These are phyloP conservation scores for Trichoderma orchidacearum DNA, from an alignment of 495 filamentous ascomycete genomes.

Conservation along the genomic window DNA sequence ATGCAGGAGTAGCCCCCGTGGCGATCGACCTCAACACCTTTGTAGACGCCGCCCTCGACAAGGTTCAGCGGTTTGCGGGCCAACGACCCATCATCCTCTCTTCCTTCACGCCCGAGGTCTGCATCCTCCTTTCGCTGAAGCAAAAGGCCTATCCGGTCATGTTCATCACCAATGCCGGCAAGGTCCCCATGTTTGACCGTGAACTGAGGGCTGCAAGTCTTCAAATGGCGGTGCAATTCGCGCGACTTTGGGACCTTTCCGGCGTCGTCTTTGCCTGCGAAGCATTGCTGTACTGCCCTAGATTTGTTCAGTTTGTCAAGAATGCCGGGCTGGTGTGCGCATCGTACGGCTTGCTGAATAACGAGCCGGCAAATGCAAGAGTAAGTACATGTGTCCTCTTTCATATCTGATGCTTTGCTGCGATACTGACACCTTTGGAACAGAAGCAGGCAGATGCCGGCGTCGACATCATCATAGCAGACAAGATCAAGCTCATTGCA, in stretches of 20 bases:
- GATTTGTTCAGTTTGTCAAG: constrained; percentile 18
- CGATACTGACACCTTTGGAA: background rate
- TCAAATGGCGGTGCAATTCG: constrained; percentile 24
- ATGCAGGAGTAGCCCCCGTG: constrained; percentile 17
- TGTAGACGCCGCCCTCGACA: constrained; percentile 21
- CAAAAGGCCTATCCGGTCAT: constrained; percentile 25
- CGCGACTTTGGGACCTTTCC: constrained; percentile 18
- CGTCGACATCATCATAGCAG: background rate
- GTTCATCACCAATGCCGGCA: constrained; percentile 25
- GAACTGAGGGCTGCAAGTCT: constrained; percentile 15
- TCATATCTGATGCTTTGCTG: background rate
- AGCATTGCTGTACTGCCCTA: constrained; percentile 19
- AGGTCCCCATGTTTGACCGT: constrained; percentile 13
- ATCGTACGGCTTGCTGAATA: constrained; percentile 20
- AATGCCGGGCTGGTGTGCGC: constrained; percentile 13
- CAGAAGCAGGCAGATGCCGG: background rate
- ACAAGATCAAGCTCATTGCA: background rate
- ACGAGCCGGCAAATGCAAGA: constrained; percentile 7
- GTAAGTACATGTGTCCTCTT: background rate
- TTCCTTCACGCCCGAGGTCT: constrained; percentile 30
- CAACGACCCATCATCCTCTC: constrained; percentile 23
- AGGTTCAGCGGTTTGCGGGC: constrained; percentile 9
- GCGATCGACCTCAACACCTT: constrained; percentile 28
- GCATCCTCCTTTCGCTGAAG: constrained; percentile 24
- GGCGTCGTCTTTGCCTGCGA: constrained; percentile 23